phyloP scores from a whole-genome alignment of 768 basidiomycete genomes.

The Botryobasidium botryosum region DNA sequence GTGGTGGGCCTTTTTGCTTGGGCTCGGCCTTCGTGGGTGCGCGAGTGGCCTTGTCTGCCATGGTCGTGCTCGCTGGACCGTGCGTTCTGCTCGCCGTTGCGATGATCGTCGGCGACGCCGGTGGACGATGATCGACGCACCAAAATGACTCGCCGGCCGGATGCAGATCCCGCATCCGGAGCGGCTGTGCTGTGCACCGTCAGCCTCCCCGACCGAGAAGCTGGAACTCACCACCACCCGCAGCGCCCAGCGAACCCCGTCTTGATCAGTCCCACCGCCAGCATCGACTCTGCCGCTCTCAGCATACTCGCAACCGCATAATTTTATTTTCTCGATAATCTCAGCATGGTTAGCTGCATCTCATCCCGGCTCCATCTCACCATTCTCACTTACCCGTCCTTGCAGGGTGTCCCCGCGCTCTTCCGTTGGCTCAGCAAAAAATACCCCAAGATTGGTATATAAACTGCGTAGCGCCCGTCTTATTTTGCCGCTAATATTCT shows the following conservation, averaged over 20 bases:
- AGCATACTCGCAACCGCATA: neutral
- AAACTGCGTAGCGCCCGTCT: neutral
- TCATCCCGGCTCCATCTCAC: neutral
- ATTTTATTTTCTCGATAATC: neutral
- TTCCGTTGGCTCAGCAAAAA: constrained; percentile 99
- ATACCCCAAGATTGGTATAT: constrained; percentile 89
- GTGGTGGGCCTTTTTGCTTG: neutral
- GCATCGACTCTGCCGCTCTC: neutral
- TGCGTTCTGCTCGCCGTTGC: no score
- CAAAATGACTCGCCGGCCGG: neutral
- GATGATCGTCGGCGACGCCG: no score
- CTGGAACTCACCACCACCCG: neutral
- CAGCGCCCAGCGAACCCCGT: neutral
- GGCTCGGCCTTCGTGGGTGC: neutral
- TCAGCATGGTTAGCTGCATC: constrained; percentile 2
- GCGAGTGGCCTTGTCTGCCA: neutral
- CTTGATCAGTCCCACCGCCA: no score
- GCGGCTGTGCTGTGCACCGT: neutral
- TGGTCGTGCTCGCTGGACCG: neutral
- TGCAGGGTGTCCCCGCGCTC: constrained; percentile 88
- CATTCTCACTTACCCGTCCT: neutral
- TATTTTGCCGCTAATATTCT: neutral
- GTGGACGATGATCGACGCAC: neutral
- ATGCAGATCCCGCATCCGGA: neutral
- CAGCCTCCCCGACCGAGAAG: neutral